phyloP scores from a whole-genome alignment of 2,329 filamentous ascomycete species.

The Corniculantispora saksenae region DNA sequence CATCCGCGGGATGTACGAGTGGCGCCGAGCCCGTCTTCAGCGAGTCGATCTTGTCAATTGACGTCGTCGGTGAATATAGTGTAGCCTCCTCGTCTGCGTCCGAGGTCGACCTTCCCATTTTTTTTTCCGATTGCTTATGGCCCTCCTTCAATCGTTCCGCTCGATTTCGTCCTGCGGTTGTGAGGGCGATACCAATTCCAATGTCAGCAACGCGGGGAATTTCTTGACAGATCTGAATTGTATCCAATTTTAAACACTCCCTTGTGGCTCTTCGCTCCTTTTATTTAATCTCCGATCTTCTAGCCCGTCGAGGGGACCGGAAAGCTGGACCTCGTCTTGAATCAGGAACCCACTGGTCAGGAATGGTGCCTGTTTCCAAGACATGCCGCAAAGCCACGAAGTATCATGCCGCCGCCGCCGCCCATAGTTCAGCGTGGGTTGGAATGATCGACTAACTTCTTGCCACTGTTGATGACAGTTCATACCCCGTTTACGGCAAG shows the following conservation, averaged over 20 bases:
- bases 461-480: not conserved
- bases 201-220: not conserved
- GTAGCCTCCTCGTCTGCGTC: not conserved
- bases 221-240: not conserved
- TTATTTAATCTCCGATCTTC: conserved; percentile 1
- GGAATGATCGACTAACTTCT: not conserved
- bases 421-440: not conserved
- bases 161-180: not conserved
- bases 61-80: not conserved
- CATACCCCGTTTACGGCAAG: not conserved
- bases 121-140: not conserved
- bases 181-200: not conserved
- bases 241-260: not conserved
- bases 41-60: conserved; percentile 1
- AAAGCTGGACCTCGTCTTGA: not conserved
- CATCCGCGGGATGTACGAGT: not conserved
- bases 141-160: not conserved
- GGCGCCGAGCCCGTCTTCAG: not conserved
- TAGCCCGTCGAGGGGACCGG: not conserved
- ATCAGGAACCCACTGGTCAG: not conserved
- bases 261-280: not conserved
- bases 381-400: conserved; percentile 4
- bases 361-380: conserved; percentile 4
- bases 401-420: not conserved
- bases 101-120: not conserved